Evolutionary conservation across 208 protist species (phyloP).

Genomic region (Vickermania spadyakhi): DNA sequence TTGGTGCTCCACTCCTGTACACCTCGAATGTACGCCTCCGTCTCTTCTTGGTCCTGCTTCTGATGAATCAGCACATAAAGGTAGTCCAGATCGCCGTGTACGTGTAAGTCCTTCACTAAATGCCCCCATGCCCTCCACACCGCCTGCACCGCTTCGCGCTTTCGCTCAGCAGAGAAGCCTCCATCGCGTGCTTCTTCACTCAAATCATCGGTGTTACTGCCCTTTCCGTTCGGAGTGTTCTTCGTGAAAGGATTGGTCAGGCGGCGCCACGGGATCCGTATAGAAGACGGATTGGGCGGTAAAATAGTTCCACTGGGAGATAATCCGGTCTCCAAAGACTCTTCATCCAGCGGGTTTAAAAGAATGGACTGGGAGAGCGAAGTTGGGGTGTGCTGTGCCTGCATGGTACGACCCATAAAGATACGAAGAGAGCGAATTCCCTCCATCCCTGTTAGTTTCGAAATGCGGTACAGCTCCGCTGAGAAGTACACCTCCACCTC

Average conservation of each 20-base stretch:
- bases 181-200: background rate
- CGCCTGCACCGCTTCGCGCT: conserved; percentile 45
- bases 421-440: conserved; percentile 50
- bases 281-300: background rate
- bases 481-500: conserved; percentile 83
- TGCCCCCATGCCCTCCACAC: conserved; percentile 83
- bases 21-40: conserved; percentile 34
- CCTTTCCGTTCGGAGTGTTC: conserved; percentile 30
- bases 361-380: conserved; percentile 52
- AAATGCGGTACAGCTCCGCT: conserved; percentile 58
- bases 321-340: too few relatives aligned
- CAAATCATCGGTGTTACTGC: conserved; percentile 2
- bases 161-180: conserved; percentile 14
- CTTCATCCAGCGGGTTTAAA: conserved; percentile 26
- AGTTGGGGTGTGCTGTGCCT: conserved; percentile 63
- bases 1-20: conserved; percentile 23
- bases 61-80: conserved; percentile 66
- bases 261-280: conserved; percentile 54
- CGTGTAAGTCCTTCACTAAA: conserved; percentile 78
- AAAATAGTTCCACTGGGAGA: background rate
- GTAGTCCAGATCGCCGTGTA: conserved; percentile 73
- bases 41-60: conserved; percentile 35
- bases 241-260: conserved; percentile 33
- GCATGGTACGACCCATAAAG: conserved; percentile 71
- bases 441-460: conserved; percentile 37